Conservation (phyloP, 202 grass and related monocot genomes). For the Schoenoplectus tabernaemontani region DNA sequence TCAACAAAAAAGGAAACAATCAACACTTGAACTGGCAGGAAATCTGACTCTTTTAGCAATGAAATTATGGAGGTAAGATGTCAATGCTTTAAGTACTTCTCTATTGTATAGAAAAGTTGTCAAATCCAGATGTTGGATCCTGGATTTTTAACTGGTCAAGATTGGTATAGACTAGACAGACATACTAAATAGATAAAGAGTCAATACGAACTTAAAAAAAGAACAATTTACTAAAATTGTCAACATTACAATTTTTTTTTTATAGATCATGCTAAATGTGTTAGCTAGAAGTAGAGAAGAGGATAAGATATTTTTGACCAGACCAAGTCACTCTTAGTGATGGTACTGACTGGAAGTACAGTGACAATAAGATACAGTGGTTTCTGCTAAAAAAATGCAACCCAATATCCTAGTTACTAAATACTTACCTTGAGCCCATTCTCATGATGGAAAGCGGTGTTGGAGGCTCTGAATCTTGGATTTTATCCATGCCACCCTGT, state of each 20-base stretch:
- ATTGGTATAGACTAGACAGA: neutral
- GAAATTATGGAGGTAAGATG: neutral
- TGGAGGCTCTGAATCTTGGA: constrained; percentile 80
- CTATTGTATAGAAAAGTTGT: neutral
- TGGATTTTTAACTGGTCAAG: neutral
- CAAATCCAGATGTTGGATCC: neutral
- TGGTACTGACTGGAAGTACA: constrained; percentile 2
- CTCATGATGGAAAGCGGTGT: constrained; percentile 71
- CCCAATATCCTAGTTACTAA: constrained; percentile 3
- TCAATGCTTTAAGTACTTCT: neutral
- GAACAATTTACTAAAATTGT: neutral
- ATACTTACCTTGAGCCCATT: constrained; percentile 65
- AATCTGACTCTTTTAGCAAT: neutral
- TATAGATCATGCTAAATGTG: neutral
- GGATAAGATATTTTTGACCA: neutral
- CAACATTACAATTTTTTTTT: neutral
- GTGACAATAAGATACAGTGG: neutral
- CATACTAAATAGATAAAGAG: neutral
- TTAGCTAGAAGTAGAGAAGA: neutral
- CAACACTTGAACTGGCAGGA: neutral
- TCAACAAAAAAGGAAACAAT: neutral
- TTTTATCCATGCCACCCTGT: constrained; percentile 65
- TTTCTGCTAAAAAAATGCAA: neutral
- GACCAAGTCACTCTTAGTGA: constrained; percentile 15
- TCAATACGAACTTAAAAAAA: neutral